Base-by-base conservation (phyloP, 192 early-diverging fungal species). In the Podila epigama region DNA sequence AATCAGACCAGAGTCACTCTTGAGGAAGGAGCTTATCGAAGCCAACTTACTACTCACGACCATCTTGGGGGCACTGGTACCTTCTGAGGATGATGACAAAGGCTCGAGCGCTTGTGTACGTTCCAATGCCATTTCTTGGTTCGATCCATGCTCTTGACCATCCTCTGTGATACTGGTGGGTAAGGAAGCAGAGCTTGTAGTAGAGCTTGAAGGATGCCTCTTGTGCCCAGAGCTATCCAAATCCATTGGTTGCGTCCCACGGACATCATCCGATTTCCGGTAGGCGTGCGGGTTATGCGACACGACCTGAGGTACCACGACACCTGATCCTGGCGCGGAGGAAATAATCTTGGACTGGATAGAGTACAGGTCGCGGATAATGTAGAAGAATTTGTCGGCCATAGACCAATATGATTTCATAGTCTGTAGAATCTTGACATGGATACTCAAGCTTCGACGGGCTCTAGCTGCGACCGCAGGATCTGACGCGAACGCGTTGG, bases 401-500 rank as follows among this genome's bases (percentile, higher is more conserved):
- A 84, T 88, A 5, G 81, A 80, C 86, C 86, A 88, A 27, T 82
- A 83, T 27, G 71, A 58, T 50, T 71, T 64, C 80, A 86, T 82
- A 16, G 59, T 66, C 57, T 77, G 61, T 1, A 87, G 41, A 15
- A 81, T 70, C 50, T 73, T 69, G 51, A 83, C 75, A 59, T 83
- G 70, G n/a, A 79, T 65, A 25, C 58, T 79, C 36, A 88, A 62
- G 56, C 69, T 75, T 13, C 69, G 44, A 51, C 61, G 73, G 6
- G 86, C 84, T 22, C 70, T 78, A 15, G 71, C 44, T 1, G 78
- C 81, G 10, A 85, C 72, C 1, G 61, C 65, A 1, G 59, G 36
- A 51, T 81, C 79, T 6, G 42, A 41, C 15, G 79, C 81, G 60
- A 84, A 84, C 4, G 79, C 70, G 15, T 83, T 73, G 18, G 79